Conservation (phyloP, 345 rosid species). For the Arabidopsis thaliana region DNA sequence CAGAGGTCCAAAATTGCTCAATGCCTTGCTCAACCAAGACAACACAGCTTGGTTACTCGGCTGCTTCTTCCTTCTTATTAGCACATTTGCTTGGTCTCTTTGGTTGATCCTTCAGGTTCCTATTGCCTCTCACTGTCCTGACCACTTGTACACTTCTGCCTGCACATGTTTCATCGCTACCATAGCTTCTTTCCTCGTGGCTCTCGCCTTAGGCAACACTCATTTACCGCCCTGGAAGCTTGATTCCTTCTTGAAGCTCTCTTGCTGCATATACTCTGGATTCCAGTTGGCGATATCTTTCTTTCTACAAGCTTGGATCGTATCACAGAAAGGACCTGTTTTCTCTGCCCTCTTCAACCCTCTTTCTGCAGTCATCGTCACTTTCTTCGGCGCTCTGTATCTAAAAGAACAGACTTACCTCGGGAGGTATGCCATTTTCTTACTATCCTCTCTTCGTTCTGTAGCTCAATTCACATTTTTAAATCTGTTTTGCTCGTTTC, state of each 20-base stretch:
- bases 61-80: slow-evolving; percentile 52
- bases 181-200: slow-evolving; percentile 49
- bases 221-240: slow-evolving; percentile 46
- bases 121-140: slow-evolving; percentile 51
- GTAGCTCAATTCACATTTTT: background rate
- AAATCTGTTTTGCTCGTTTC: slow-evolving; percentile 1
- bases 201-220: slow-evolving; percentile 43
- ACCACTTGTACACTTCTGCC: slow-evolving; percentile 57
- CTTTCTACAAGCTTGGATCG: slow-evolving; percentile 74
- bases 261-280: slow-evolving; percentile 54
- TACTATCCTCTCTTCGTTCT: background rate
- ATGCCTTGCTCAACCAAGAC: slow-evolving; percentile 43
- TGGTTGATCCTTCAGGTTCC: slow-evolving; percentile 75
- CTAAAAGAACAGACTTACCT: slow-evolving; percentile 56
- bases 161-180: slow-evolving; percentile 64
- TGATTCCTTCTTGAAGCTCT: slow-evolving; percentile 50
- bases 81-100: slow-evolving; percentile 60
- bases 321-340: slow-evolving; percentile 63
- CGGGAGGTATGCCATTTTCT: slow-evolving; percentile 52
- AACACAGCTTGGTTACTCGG: slow-evolving; percentile 57
- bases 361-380: slow-evolving; percentile 57
- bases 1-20: slow-evolving; percentile 58
- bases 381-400: slow-evolving; percentile 58
- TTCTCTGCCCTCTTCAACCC: slow-evolving; percentile 75
- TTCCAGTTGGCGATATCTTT: slow-evolving; percentile 51